Evolutionary conservation across 208 protist species (phyloP).

Genomic region (Acanthamoeba sp.): DNA sequence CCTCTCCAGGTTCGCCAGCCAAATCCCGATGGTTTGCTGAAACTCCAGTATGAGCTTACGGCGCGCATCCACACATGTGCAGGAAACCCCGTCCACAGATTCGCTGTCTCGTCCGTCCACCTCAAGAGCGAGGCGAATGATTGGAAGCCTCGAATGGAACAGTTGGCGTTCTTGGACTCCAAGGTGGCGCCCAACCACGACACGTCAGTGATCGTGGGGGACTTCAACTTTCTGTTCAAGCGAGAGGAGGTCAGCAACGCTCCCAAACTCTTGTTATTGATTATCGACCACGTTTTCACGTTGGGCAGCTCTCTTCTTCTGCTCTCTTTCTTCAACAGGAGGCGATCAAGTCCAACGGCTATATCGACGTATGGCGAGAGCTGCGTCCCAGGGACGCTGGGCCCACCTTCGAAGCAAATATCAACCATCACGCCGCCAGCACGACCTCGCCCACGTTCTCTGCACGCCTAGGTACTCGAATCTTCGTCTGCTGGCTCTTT

Average conservation of each 20-base stretch:
- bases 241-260: not conserved
- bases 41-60: too few relatives aligned
- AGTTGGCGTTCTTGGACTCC: not conserved
- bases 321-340: not conserved
- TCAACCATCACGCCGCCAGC: conserved; percentile 3
- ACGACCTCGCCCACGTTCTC: not conserved
- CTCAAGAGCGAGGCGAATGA: conserved; percentile 30
- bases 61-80: too few relatives aligned
- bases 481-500: not conserved
- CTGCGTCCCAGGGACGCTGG: not conserved
- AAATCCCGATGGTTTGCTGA: too few relatives aligned
- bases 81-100: too few relatives aligned
- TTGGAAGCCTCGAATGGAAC: conserved; percentile 4
- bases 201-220: not conserved
- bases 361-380: not conserved
- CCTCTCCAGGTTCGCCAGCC: too few relatives aligned
- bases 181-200: not conserved
- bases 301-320: too few relatives aligned
- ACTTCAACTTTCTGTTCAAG: conserved; percentile 25
- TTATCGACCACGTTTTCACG: too few relatives aligned
- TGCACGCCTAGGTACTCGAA: not conserved
- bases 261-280: not conserved
- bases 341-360: not conserved
- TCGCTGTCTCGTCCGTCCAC: not conserved
- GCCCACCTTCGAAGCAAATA: not conserved